Base-by-base conservation (phyloP, 805 yeast genomes). In the Ogataea trehaloabstinens region DNA sequence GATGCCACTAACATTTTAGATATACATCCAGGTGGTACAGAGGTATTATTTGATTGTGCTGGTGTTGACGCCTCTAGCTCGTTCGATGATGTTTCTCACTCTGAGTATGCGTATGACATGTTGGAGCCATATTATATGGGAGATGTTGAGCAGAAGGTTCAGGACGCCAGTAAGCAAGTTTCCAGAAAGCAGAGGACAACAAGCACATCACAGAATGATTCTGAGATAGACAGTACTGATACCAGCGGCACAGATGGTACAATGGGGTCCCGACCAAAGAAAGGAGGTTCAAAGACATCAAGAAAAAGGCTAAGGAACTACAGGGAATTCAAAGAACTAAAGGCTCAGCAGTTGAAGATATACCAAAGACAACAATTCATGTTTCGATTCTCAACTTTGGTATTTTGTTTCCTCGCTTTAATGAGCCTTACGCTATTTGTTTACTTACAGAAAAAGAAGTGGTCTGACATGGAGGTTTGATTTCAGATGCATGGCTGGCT, bases 21-120 rank as follows among this genome's bases (percentile, higher is more conserved):
- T 32, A 71, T 70, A 38, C 93, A 84, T 62, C 91, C 93, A 19
- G 95, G 95, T 58, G 95, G 95, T 41, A 83, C 81, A 40, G 95
- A 86, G 58, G 85, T 86, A 22, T 69, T 87, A 41, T 64, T 77
- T 35, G 95, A 86, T 51, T 74, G 79, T 56, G 95, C 85, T 22
- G 96, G 95, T 31, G 73, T 74, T 43, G 95, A 88, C 60, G 90
- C 89, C 38, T 79, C 86, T 11, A 66, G 60, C 34, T 76, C 80
- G 18, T 80, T 80, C 49, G 80, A 77, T 27, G 97, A 91, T 55
- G 69, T 68, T 16, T 66, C 67, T 3, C 96, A 91, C 61, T 80
- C 93, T 4, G 91, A 85, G 45, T 68, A 82, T 33, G 95, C 97
- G 1, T 84, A 85, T 60, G 93, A 86, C 37, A 82, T 90, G 74